Base-by-base conservation (phyloP, 2,329 filamentous ascomycete species). In the Colletotrichum salicis region DNA sequence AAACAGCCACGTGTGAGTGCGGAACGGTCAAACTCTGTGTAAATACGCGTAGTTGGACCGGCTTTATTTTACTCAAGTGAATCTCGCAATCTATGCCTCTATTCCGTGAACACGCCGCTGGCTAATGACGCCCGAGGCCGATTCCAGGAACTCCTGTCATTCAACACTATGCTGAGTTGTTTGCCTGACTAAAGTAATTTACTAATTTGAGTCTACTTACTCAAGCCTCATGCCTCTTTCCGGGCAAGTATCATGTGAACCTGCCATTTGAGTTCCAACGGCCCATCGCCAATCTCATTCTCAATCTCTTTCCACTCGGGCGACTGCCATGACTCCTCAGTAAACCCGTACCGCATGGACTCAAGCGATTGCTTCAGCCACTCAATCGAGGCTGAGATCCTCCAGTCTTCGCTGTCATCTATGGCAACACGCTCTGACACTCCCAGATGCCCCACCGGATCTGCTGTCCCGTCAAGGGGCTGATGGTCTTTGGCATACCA, bases 361-460 rank as follows among this genome's bases (percentile, higher is more conserved):
- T 54, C n/a, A 5, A 70, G 62, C 10, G 67, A 70, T 33, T 70
- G 61, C 67, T 65, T 65, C 6, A 71, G 24, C 68, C 68, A 71
- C 29, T 67, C 68, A 11, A 62, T 24, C 15, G 68, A 58, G 19
- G 56, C 63, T 5, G 63, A 52, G 24, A 67, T 62, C n/a, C 56
- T 58, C 69, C 68, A 68, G 29, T 63, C 69, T 19, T 52, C 6
- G 31, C 35, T 59, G 10, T 59, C 58, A 8, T 71, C 41, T 12
- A 71, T 48, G 24, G 41, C 22, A 2, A 64, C 27, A 3, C 41
- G 52, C 15, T 67, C 64, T 2, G 13, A 71, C 6, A 58, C 37
- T 3, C 58, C 58, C 12, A 63, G 11, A 11, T 71, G 52, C 13
- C 31, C n/a, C 4, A 68, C 68, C 0, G 64, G 41, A 13, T 59